Conservation (phyloP, 1,139 yeast species). For the Taiozyma sp. region DNA sequence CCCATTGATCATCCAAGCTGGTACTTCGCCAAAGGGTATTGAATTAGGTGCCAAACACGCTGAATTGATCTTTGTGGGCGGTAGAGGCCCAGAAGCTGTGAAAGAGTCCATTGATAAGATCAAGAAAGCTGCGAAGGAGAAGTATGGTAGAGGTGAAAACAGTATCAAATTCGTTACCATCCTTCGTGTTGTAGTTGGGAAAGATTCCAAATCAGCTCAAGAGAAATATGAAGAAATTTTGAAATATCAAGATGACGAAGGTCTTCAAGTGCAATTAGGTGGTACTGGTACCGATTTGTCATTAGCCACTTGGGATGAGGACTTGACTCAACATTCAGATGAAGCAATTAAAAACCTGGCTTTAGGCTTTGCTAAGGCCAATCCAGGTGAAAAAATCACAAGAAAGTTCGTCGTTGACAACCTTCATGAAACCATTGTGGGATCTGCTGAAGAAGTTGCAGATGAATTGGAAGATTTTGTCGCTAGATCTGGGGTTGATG, state of each 20-base stretch:
- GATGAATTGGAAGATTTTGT: conserved; percentile 30
- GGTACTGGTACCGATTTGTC: conserved; percentile 27
- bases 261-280: conserved; percentile 34
- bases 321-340: conserved; percentile 17
- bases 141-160: conserved; percentile 28
- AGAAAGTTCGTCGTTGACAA: conserved; percentile 6
- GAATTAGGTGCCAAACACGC: conserved; percentile 41
- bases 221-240: conserved; percentile 26
- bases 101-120: conserved; percentile 28
- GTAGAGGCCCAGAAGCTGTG: conserved; percentile 28
- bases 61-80: conserved; percentile 35
- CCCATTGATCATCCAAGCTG: conserved; percentile 41
- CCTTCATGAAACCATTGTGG: conserved; percentile 3
- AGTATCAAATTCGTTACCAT: conserved; percentile 29
- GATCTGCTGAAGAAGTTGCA: conserved; percentile 28
- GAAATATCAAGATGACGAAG: conserved; percentile 32
- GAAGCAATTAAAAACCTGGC: conserved; percentile 25
- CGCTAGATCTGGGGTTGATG: conserved; percentile 30
- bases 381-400: conserved; percentile 12
- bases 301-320: conserved; percentile 25
- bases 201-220: conserved; percentile 29
- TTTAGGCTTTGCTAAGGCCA: conserved; percentile 3
- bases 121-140: conserved; percentile 26
- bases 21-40: conserved; percentile 37
- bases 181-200: conserved; percentile 28